A percentile compares a stretch with the other conserved stretches of the same genome.
phyloP scores from a whole-genome alignment of 108 stramenopile species.

The Cyclotella atomus region DNA sequence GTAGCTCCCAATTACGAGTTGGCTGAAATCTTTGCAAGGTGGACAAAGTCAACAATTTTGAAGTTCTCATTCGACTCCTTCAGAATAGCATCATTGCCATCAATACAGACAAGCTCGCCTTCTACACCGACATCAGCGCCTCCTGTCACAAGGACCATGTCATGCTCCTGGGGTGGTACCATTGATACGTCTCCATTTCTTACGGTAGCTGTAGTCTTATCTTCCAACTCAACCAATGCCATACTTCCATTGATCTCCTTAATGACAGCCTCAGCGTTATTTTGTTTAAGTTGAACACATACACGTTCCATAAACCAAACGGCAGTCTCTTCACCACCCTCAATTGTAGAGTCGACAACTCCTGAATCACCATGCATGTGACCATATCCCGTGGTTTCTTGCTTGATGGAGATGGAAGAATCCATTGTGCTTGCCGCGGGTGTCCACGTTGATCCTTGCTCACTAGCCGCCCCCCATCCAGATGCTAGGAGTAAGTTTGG shows the following conservation, averaged over 20 bases:
- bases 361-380: conserved; percentile 45
- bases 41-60: conserved; percentile 92
- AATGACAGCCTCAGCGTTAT: conserved; percentile 69
- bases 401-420: conserved; percentile 27
- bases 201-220: conserved; percentile 64
- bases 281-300: conserved; percentile 75
- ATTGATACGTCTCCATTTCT: conserved; percentile 70
- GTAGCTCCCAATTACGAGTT: conserved; percentile 1
- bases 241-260: conserved; percentile 82
- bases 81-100: conserved; percentile 92
- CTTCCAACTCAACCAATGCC: conserved; percentile 80
- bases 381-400: conserved; percentile 39
- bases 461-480: conserved; percentile 63
- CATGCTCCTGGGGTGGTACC: conserved; percentile 83
- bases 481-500: conserved; percentile 10
- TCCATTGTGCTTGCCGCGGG: conserved; percentile 34
- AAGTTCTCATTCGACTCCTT: conserved; percentile 91
- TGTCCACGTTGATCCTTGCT: conserved; percentile 61
- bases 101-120: conserved; percentile 90
- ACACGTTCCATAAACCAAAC: conserved; percentile 95
- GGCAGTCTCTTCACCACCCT: conserved; percentile 70
- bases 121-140: conserved; percentile 90
- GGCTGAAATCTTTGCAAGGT: conserved; percentile 78
- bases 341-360: conserved; percentile 51
- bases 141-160: conserved; percentile 88